phyloP scores from a whole-genome alignment of 2,329 filamentous ascomycete genomes.

The Clarireedia monteithiana region DNA sequence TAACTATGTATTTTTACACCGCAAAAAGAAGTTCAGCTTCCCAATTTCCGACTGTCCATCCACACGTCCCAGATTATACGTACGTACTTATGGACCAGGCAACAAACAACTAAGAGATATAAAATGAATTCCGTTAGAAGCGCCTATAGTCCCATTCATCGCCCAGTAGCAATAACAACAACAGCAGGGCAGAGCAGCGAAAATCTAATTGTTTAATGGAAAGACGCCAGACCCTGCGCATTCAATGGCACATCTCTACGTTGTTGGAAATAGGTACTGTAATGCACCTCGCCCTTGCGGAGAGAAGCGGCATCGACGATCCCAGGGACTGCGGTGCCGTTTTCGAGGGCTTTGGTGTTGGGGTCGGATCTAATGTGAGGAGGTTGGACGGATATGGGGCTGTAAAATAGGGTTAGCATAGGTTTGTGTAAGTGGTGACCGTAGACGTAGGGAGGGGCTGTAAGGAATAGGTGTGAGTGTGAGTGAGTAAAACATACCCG shows the following conservation, averaged over 20 bases:
- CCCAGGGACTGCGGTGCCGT: constrained; percentile 33
- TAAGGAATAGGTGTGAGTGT: background rate
- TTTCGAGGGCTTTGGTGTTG: constrained; percentile 33
- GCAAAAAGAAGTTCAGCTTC: too few relatives aligned
- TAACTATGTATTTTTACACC: too few relatives aligned
- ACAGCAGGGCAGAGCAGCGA: too few relatives aligned
- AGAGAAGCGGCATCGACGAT: constrained; percentile 36
- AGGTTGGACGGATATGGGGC: constrained; percentile 36
- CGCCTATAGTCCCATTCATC: too few relatives aligned
- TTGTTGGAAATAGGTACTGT: constrained; percentile 36
- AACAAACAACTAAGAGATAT: too few relatives aligned
- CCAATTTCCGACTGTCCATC: too few relatives aligned
- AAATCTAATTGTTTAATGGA: constrained; percentile 12
- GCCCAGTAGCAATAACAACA: too few relatives aligned
- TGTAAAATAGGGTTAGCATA: constrained; percentile 21
- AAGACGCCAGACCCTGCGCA: constrained; percentile 24
- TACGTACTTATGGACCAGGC: too few relatives aligned
- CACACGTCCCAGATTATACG: too few relatives aligned
- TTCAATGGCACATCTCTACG: constrained; percentile 18
- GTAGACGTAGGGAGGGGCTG: too few relatives aligned
- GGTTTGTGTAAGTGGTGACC: too few relatives aligned
- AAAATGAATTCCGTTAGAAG: too few relatives aligned
- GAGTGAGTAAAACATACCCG: constrained; percentile 47
- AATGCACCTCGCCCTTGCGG: constrained; percentile 35
- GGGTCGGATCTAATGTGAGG: constrained; percentile 25